phyloP scores from a whole-genome alignment of 805 yeast species.

The Starmerella powellii region DNA sequence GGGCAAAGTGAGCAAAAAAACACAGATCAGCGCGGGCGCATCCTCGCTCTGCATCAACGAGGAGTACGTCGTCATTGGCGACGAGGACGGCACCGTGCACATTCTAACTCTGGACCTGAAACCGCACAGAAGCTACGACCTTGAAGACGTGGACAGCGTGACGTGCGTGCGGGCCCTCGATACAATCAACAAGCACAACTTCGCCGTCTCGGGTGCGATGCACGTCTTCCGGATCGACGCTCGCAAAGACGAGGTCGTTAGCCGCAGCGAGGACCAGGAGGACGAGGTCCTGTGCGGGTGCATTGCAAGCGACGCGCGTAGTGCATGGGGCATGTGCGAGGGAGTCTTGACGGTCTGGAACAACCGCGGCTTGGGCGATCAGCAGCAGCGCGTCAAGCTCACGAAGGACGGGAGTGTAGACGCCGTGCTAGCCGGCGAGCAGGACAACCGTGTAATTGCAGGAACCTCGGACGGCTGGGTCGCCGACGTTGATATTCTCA shows the following conservation, averaged over 20 bases:
- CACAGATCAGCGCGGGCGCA: constrained; percentile 24
- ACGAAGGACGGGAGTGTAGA: constrained; percentile 59
- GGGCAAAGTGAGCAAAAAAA: constrained; percentile 63
- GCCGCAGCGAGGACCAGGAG: constrained; percentile 76
- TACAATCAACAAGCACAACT: constrained; percentile 64
- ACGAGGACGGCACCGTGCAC: constrained; percentile 57
- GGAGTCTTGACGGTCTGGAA: constrained; percentile 88
- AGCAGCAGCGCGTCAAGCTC: constrained; percentile 61
- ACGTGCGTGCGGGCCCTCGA: constrained; percentile 48
- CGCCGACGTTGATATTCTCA: constrained; percentile 51
- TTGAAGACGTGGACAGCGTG: constrained; percentile 51
- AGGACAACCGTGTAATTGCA: constrained; percentile 25
- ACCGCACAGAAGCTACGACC: constrained; percentile 39
- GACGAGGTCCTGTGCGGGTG: constrained; percentile 77
- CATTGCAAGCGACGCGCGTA: constrained; percentile 48
- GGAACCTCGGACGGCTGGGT: constrained; percentile 70
- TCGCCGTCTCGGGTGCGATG: constrained; percentile 69
- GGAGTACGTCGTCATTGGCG: constrained; percentile 34
- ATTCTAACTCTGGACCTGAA: constrained; percentile 47
- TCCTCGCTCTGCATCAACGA: constrained; percentile 26
- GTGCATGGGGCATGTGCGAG: constrained; percentile 79
- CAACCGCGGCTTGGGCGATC: constrained; percentile 47
- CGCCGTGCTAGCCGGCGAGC: constrained; percentile 42
- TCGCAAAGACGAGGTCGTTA: constrained; percentile 48
- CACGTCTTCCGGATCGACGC: constrained; percentile 68